Conservation (phyloP, 1,139 yeast genomes). For the Saccharomyces hybrid region DNA sequence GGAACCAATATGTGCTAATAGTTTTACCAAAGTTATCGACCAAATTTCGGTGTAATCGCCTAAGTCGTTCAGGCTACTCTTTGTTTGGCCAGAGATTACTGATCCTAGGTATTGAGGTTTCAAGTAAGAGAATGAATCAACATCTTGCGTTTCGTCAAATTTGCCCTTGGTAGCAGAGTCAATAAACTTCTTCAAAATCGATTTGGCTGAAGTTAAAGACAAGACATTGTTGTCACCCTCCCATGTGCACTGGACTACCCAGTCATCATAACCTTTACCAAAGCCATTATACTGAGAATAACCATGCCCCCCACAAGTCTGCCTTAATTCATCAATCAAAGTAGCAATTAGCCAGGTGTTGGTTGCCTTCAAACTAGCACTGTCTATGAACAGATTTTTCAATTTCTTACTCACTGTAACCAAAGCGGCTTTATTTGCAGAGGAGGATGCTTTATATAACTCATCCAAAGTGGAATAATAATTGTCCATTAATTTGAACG, state of each 20-base stretch:
- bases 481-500: slow-evolving; percentile 54
- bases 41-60: slow-evolving; percentile 36
- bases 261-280: slow-evolving; percentile 81
- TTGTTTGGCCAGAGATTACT: slow-evolving; percentile 24
- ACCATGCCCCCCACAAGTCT: slow-evolving; percentile 97
- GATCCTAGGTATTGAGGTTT: slow-evolving; percentile 22
- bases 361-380: slow-evolving; percentile 85
- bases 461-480: slow-evolving; percentile 45
- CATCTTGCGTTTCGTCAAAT: slow-evolving; percentile 35
- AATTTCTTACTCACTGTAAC: slow-evolving; percentile 38
- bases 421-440: slow-evolving; percentile 42
- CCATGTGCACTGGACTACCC: slow-evolving; percentile 97
- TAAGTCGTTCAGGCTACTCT: slow-evolving; percentile 34
- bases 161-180: slow-evolving; percentile 33
- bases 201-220: slow-evolving; percentile 76
- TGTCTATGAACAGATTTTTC: slow-evolving; percentile 74
- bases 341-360: slow-evolving; percentile 80
- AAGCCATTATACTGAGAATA: slow-evolving; percentile 85
- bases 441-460: slow-evolving; percentile 46
- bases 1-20: slow-evolving; percentile 41
- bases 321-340: slow-evolving; percentile 81
- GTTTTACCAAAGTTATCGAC: slow-evolving; percentile 42
- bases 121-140: slow-evolving; percentile 38
- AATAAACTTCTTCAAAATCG: slow-evolving; percentile 51
- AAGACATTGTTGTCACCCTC: slow-evolving; percentile 91